phyloP scores from a whole-genome alignment of 2,329 filamentous ascomycete species.

The Amesomyces nigricolor region DNA sequence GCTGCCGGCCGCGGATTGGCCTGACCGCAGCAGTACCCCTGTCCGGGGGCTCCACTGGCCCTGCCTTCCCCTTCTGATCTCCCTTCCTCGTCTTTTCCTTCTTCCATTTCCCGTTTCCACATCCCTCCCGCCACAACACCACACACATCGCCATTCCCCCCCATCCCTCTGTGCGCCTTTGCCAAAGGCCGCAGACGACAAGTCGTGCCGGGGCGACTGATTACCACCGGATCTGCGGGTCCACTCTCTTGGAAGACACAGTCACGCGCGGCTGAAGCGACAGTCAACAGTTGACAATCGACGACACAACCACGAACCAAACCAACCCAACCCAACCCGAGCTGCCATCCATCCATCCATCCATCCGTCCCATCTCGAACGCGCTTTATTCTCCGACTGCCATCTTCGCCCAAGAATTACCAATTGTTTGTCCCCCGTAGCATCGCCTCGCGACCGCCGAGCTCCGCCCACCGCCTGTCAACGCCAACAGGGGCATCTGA shows the following conservation, averaged over 20 bases:
- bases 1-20: slow-evolving; percentile 17
- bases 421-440: slow-evolving; percentile 14
- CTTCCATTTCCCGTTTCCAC: slow-evolving; percentile 14
- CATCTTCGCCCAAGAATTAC: not conserved
- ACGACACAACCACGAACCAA: not conserved
- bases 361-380: slow-evolving; percentile 11
- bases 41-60: slow-evolving; percentile 15
- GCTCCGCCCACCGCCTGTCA: slow-evolving; percentile 18
- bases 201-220: slow-evolving; percentile 24
- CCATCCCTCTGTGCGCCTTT: slow-evolving; percentile 21
- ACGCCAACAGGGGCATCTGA: slow-evolving; percentile 2
- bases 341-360: not conserved
- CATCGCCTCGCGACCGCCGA: slow-evolving; percentile 14
- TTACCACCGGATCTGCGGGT: slow-evolving; percentile 6
- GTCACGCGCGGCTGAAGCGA: not conserved
- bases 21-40: slow-evolving; percentile 12
- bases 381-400: not conserved
- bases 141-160: slow-evolving; percentile 23
- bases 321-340: slow-evolving; percentile 3
- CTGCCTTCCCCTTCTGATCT: slow-evolving; percentile 21
- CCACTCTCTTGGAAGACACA: slow-evolving; percentile 8
- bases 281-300: too few relatives aligned
- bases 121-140: slow-evolving; percentile 20
- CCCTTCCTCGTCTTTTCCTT: slow-evolving; percentile 19
- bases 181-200: slow-evolving; percentile 24